phyloP scores from a whole-genome alignment of 495 filamentous ascomycete genomes.

The Penicillium maclennaniae region DNA sequence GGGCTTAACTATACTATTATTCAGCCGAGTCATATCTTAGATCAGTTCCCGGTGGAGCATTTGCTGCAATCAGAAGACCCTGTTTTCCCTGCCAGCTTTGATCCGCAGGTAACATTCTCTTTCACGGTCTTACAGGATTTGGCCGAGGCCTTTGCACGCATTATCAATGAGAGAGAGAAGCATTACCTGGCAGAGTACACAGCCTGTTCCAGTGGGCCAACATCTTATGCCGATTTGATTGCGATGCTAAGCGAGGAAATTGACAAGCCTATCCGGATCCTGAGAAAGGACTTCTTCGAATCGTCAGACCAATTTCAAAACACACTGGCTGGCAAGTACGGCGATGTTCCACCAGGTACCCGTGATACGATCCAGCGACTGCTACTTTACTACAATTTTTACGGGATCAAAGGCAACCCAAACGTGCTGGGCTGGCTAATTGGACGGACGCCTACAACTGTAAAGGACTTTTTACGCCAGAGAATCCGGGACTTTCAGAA shows the following conservation, averaged over 20 bases:
- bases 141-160: constrained; percentile 16
- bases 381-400: constrained; percentile 29
- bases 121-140: constrained; percentile 24
- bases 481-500: no score
- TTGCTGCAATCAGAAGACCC: constrained; percentile 20
- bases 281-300: constrained; percentile 1
- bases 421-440: constrained; percentile 34
- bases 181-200: constrained; percentile 30
- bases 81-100: constrained; percentile 7
- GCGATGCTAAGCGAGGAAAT: constrained; percentile 5
- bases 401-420: constrained; percentile 30
- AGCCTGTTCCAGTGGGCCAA: constrained; percentile 23
- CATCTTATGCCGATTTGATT: constrained; percentile 4
- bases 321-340: constrained; percentile 3
- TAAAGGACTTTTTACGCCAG: background rate
- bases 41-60: constrained; percentile 20
- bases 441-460: constrained; percentile 22
- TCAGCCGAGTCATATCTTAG: constrained; percentile 33
- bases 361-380: constrained; percentile 26
- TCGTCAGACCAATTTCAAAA: no score
- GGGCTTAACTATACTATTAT: constrained; percentile 31
- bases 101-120: constrained; percentile 14
- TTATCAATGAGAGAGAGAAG: constrained; percentile 25
- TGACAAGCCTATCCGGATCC: constrained; percentile 13
- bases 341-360: constrained; percentile 5